Evolutionary conservation across 768 basidiomycete genomes (phyloP), one percentile per base, ranked within the genome.

Genomic region (Calocybe gangraenosa): DNA sequence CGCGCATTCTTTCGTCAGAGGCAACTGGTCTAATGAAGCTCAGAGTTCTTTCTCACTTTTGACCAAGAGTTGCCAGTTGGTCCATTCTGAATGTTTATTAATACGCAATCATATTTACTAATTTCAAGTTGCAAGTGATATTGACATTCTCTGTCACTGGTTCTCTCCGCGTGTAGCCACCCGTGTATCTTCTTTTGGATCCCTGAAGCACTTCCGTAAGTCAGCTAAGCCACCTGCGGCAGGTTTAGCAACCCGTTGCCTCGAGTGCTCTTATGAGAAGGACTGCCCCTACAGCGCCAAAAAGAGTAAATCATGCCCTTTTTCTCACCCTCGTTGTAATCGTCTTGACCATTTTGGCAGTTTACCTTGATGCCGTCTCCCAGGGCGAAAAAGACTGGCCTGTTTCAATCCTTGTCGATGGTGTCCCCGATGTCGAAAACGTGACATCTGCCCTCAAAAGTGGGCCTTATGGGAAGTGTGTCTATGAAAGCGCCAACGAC

Each of bases 1-100:
- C 63, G 87, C 91, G 1, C 92, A 94, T 62, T 90, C 87, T 0
- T 94, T 80, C 56, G 92, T 94, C 22, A 78, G 92, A 25, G 92
- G 78, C 21, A 83, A 84, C 59, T 94, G 92, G 92, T 63, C 69
- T 2, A 78, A 70, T 19, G 86, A 93, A 58, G 63, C 67, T 2
- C 66, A 73, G 5, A 85, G 86, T 53, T 84, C 81, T 18, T 93
- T 93, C 62, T 81, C 85, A 11, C 74, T 94, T 41, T 81, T 94
- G 83, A 85, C 90, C 14, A 94, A 94, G 69, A 82, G 82, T 53
- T 94, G 87, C 76, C 92, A 94, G 89, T 91, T 61, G 57, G 82
- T 66, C 19, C 38, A 39, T 42, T 21, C 25, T 21, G 9, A 15
- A 31, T 2, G 10, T 32, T 32, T 38, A 37, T 18, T 25, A 15